These are phyloP conservation scores for Berberis vulgaris DNA, from an alignment of 164 flowering plant species.

Conservation along the genomic window DNA sequence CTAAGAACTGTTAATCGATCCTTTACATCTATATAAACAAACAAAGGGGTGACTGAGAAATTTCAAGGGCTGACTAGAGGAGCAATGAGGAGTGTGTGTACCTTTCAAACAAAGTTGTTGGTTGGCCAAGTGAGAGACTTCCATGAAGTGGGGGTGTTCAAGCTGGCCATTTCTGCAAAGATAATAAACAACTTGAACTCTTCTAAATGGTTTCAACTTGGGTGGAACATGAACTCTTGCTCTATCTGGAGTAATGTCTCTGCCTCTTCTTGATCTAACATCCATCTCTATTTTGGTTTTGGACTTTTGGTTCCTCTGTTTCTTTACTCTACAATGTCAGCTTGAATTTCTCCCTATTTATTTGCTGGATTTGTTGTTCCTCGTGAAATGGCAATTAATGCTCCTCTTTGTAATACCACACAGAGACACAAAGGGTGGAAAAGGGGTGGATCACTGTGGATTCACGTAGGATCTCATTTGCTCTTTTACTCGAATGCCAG, in stretches of 20 bases:
- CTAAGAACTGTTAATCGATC: conserved; percentile 59
- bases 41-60: background rate
- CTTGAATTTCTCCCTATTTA: background rate
- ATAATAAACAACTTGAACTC: conserved; percentile 49
- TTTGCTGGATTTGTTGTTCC: background rate
- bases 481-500: background rate
- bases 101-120: conserved; percentile 58
- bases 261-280: conserved; percentile 21
- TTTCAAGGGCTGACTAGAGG: background rate
- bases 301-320: too few relatives aligned
- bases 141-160: conserved; percentile 70
- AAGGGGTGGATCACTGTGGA: background rate
- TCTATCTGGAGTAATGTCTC: conserved; percentile 38
- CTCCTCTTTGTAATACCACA: background rate
- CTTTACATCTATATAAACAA: conserved; percentile 44
- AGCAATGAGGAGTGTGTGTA: conserved; percentile 1
- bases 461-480: background rate
- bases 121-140: conserved; percentile 43
- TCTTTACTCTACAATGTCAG: too few relatives aligned
- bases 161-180: conserved; percentile 58
- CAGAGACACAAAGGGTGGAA: background rate
- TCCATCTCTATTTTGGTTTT: conserved; percentile 21
- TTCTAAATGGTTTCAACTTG: conserved; percentile 25
- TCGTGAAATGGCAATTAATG: background rate
- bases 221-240: conserved; percentile 16